Evolutionary conservation across 1,284 basidiomycete species (phyloP).

Genomic region (Fistulina hepatica): DNA sequence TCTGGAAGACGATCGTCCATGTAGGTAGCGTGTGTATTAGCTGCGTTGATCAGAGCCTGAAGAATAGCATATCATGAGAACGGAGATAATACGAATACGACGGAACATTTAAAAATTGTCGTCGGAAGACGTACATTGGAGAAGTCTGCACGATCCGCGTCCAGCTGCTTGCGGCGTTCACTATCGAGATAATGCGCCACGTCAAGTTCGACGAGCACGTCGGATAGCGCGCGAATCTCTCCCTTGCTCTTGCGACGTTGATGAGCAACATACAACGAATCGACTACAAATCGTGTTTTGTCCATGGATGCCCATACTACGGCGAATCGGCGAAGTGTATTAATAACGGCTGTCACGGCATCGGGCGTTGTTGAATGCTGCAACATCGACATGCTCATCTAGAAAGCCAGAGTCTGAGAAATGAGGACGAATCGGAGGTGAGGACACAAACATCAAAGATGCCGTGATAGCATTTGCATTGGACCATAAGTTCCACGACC

Average conservation of each 20-base stretch:
- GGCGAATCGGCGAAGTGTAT: constrained; percentile 53
- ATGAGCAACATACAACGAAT: constrained; percentile 51
- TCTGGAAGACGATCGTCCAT: too few relatives aligned
- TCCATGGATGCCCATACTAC: constrained; percentile 72
- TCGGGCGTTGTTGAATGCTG: constrained; percentile 39
- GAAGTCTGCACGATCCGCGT: constrained; percentile 46
- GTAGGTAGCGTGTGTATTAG: too few relatives aligned
- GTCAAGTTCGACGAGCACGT: constrained; percentile 54
- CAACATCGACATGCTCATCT: constrained; percentile 53
- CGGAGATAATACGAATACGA: not conserved
- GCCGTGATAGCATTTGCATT: constrained; percentile 50
- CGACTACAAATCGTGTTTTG: constrained; percentile 40
- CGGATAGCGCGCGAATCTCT: constrained; percentile 52
- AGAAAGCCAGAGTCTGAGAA: constrained; percentile 3
- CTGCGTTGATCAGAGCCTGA: too few relatives aligned
- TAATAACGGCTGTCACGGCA: constrained; percentile 47
- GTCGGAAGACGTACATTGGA: constrained; percentile 37
- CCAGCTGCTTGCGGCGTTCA: constrained; percentile 44
- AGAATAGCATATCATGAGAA: too few relatives aligned
- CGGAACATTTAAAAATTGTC: not conserved
- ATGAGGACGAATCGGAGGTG: not conserved
- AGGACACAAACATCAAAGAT: constrained; percentile 49
- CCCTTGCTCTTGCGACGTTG: constrained; percentile 50
- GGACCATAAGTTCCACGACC: constrained; percentile 47
- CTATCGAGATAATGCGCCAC: constrained; percentile 42